A percentile compares a stretch with the other conserved stretches of the same genome.
Evolutionary conservation across 179 eudicot genomes (phyloP).

Genomic region (Actinidia chinensis): DNA sequence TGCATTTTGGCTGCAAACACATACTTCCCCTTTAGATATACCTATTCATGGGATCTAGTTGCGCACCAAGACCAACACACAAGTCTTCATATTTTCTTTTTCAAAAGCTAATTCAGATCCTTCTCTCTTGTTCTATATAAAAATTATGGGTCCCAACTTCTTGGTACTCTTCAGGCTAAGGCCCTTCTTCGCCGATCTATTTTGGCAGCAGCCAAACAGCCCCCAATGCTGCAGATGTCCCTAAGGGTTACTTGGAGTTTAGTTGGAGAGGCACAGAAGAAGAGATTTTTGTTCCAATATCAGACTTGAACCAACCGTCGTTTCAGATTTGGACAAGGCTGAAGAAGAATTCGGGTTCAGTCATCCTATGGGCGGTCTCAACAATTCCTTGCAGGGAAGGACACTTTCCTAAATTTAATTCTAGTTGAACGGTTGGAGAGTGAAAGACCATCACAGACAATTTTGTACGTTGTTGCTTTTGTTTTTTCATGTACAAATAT

Average conservation of each 20-base stretch:
- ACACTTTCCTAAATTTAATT: neutral
- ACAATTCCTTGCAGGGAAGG: conserved; percentile 16
- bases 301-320: conserved; percentile 37
- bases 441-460: too few relatives aligned
- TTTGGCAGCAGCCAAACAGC: neutral
- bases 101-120: too few relatives aligned
- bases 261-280: conserved; percentile 29
- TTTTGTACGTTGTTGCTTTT: too few relatives aligned
- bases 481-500: too few relatives aligned
- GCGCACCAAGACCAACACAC: neutral
- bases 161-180: conserved; percentile 3
- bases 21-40: neutral
- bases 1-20: neutral
- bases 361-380: conserved; percentile 31
- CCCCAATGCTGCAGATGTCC: neutral
- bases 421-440: neutral
- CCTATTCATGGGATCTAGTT: too few relatives aligned
- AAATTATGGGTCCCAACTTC: conserved; percentile 16
- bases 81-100: neutral
- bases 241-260: conserved; percentile 28
- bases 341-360: conserved; percentile 47
- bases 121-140: neutral
- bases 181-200: neutral
- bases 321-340: conserved; percentile 36
- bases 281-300: conserved; percentile 38